A percentile compares a stretch with the other conserved stretches of the same genome.
These are phyloP conservation scores for Termitomyces sp. DNA, from an alignment of 768 basidiomycete species.

Conservation along the genomic window DNA sequence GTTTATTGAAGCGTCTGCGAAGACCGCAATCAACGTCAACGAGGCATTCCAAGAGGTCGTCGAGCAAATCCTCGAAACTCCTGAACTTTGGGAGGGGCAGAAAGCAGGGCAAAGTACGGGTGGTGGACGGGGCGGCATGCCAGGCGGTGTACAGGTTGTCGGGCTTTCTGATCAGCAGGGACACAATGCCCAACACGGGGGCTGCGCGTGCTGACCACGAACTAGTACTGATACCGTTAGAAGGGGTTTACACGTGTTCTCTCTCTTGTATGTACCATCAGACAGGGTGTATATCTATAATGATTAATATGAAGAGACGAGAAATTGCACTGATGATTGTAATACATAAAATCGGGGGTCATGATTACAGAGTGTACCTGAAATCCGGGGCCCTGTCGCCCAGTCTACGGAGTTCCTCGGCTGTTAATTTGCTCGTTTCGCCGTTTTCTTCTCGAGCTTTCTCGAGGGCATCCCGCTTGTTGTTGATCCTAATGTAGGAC, in stretches of 20 bases:
- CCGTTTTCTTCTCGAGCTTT: slow-evolving; percentile 25
- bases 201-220: slow-evolving; percentile 24
- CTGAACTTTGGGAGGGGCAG: slow-evolving; percentile 64
- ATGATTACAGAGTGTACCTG: slow-evolving; percentile 38
- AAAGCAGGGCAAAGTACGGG: slow-evolving; percentile 26
- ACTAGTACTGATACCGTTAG: background rate
- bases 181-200: slow-evolving; percentile 15
- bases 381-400: slow-evolving; percentile 65
- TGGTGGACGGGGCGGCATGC: slow-evolving; percentile 41
- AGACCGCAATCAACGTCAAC: slow-evolving; percentile 80
- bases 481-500: slow-evolving; percentile 52
- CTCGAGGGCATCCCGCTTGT: slow-evolving; percentile 36
- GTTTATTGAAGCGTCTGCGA: slow-evolving; percentile 91
- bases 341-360: background rate
- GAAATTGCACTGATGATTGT: background rate
- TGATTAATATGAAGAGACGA: background rate
- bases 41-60: slow-evolving; percentile 76
- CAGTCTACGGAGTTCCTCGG: slow-evolving; percentile 34
- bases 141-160: slow-evolving; percentile 44
- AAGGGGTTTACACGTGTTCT: background rate
- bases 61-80: slow-evolving; percentile 75
- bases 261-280: background rate
- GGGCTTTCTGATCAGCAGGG: slow-evolving; percentile 24
- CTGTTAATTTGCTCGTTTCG: slow-evolving; percentile 26
- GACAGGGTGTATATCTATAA: background rate